Percentiles rank a stretch among this genome's conserved stretches.
Evolutionary conservation across 805 yeast species (phyloP).

Genomic region (Candida nitratophila): DNA sequence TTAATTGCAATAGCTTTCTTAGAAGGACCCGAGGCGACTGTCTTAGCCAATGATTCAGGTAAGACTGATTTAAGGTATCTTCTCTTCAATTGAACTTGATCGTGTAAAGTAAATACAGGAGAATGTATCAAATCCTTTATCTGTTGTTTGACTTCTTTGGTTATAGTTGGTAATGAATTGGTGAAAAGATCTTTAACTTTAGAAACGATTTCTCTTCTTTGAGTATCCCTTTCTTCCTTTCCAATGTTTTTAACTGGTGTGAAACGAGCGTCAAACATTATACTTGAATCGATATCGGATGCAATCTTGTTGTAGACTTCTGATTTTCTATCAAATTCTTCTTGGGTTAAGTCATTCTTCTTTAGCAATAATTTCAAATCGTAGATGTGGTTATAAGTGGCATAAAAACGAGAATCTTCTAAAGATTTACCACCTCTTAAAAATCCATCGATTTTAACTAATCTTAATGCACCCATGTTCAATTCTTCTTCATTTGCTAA

Average conservation of each 20-base stretch:
- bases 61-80: conserved; percentile 48
- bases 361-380: conserved; percentile 34
- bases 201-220: conserved; percentile 14
- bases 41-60: conserved; percentile 39
- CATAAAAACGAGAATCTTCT: conserved; percentile 51
- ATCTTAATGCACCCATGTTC: conserved; percentile 41
- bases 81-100: conserved; percentile 34
- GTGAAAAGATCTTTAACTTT: conserved; percentile 12
- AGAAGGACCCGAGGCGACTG: conserved; percentile 26
- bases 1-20: conserved; percentile 44
- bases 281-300: conserved; percentile 32
- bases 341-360: conserved; percentile 28
- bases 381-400: conserved; percentile 44
- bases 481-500: conserved; percentile 24
- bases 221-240: conserved; percentile 23
- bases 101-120: conserved; percentile 29
- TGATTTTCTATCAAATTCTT: conserved; percentile 16
- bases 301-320: conserved; percentile 32
- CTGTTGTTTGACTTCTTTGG: conserved; percentile 31
- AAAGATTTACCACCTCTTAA: conserved; percentile 51
- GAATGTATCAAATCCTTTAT: conserved; percentile 38
- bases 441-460: conserved; percentile 45
- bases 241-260: conserved; percentile 33
- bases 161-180: conserved; percentile 21
- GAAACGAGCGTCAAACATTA: conserved; percentile 40